Conservation (phyloP, 2,329 filamentous ascomycete genomes). For the Pezicula carpinea region DNA sequence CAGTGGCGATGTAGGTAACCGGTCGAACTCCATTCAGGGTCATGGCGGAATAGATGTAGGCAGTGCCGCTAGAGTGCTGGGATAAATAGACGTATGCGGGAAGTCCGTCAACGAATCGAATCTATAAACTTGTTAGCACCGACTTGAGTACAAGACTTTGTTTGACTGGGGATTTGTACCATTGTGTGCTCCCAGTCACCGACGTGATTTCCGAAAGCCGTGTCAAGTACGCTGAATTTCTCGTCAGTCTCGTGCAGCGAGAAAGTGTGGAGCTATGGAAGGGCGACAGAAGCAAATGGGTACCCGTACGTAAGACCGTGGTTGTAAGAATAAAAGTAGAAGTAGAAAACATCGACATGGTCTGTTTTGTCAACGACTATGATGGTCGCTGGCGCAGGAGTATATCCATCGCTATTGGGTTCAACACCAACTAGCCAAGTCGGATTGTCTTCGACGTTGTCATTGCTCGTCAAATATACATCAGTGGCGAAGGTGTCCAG, state of each 20-base stretch:
- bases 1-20: slow-evolving; percentile 15
- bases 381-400: slow-evolving; percentile 43
- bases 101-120: slow-evolving; percentile 19
- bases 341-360: slow-evolving; percentile 5
- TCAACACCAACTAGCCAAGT: slow-evolving; percentile 34
- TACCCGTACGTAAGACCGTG: slow-evolving; percentile 1
- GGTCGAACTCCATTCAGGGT: slow-evolving; percentile 11
- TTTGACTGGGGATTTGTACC: neutral
- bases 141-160: neutral
- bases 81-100: slow-evolving; percentile 20
- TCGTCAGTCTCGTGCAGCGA: neutral
- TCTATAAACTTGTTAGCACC: slow-evolving; percentile 4
- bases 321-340: slow-evolving; percentile 11
- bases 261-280: no score
- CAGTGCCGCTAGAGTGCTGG: slow-evolving; percentile 19
- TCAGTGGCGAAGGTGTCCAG: slow-evolving; percentile 31
- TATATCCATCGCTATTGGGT: slow-evolving; percentile 44
- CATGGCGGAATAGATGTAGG: slow-evolving; percentile 19
- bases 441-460: slow-evolving; percentile 38
- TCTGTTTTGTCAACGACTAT: slow-evolving; percentile 34
- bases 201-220: slow-evolving; percentile 21
- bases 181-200: slow-evolving; percentile 25
- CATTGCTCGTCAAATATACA: slow-evolving; percentile 39
- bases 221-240: slow-evolving; percentile 12
- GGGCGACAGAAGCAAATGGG: neutral